Percentiles rank a stretch among this genome's conserved stretches.
Evolutionary conservation across 2,329 filamentous ascomycete genomes (phyloP).

Genomic region (Beauveria australis): DNA sequence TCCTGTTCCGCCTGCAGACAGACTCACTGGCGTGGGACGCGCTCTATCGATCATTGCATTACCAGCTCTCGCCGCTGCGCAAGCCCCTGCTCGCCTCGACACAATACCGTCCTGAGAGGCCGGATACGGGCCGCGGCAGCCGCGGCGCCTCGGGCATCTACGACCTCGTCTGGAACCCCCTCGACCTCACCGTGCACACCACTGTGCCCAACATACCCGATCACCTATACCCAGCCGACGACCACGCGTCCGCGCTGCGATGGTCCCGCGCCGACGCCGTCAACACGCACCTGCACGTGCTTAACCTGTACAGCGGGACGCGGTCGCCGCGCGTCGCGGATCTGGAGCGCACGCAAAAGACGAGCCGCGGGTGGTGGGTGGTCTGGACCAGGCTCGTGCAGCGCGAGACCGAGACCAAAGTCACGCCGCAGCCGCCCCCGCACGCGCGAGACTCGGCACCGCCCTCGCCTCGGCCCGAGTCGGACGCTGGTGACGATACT

Average conservation of each 20-base stretch:
- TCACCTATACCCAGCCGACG: constrained; percentile 18
- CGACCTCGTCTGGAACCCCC: constrained; percentile 56
- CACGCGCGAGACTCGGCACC: neutral
- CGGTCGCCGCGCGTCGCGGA: constrained; percentile 32
- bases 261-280: constrained; percentile 58
- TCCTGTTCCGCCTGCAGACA: constrained; percentile 57
- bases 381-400: constrained; percentile 53
- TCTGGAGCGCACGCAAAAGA: constrained; percentile 57
- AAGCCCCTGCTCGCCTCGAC: constrained; percentile 50
- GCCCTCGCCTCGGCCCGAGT: neutral
- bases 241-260: constrained; percentile 19
- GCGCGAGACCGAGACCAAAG: constrained; percentile 8
- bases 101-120: constrained; percentile 45
- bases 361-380: constrained; percentile 60
- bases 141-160: constrained; percentile 39
- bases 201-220: constrained; percentile 60
- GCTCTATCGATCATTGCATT: constrained; percentile 51
- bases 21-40: constrained; percentile 47
- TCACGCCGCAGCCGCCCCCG: constrained; percentile 11
- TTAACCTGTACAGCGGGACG: constrained; percentile 45
- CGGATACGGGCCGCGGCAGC: constrained; percentile 25
- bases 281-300: constrained; percentile 56
- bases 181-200: constrained; percentile 48
- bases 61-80: constrained; percentile 51
- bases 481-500: constrained; percentile 4